A percentile compares a stretch with the other conserved stretches of the same genome.
These are phyloP conservation scores for Leccinum longicurvipes DNA, from an alignment of 768 basidiomycete species.

Conservation along the genomic window DNA sequence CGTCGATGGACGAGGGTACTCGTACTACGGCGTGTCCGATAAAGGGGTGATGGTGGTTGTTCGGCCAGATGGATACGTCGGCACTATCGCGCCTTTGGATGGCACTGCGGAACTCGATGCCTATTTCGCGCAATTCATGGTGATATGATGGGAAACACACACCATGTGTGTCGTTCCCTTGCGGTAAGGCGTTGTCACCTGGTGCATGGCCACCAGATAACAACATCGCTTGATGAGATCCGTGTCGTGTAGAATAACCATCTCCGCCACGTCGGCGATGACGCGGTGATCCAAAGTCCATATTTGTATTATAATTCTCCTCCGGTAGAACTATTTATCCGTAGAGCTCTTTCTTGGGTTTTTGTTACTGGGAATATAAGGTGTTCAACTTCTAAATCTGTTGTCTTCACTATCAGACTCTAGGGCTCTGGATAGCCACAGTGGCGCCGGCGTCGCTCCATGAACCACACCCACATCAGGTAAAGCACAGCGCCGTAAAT, in stretches of 20 bases:
- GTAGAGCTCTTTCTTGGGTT: no score
- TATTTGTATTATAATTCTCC: neutral
- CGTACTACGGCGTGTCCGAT: constrained; percentile 43
- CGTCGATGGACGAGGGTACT: constrained; percentile 54
- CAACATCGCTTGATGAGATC: neutral
- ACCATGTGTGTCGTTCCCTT: neutral
- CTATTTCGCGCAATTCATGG: constrained; percentile 50
- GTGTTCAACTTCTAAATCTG: no score
- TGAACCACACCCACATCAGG: neutral
- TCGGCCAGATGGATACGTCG: constrained; percentile 53
- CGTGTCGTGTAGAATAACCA: neutral
- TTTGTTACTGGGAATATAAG: neutral
- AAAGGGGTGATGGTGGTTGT: constrained; percentile 30
- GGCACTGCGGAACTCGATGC: constrained; percentile 33
- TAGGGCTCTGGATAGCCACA: no score
- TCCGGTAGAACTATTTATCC: neutral
- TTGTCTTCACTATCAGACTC: no score
- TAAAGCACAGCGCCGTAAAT: neutral
- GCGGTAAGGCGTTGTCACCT: neutral
- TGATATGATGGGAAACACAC: neutral
- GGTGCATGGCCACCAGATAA: neutral
- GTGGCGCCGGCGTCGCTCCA: no score
- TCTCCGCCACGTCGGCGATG: neutral
- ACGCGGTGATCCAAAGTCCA: neutral
- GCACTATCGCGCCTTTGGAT: constrained; percentile 49